These are phyloP conservation scores for Kernera saxatilis DNA, from an alignment of 345 rosid species.

Conservation along the genomic window DNA sequence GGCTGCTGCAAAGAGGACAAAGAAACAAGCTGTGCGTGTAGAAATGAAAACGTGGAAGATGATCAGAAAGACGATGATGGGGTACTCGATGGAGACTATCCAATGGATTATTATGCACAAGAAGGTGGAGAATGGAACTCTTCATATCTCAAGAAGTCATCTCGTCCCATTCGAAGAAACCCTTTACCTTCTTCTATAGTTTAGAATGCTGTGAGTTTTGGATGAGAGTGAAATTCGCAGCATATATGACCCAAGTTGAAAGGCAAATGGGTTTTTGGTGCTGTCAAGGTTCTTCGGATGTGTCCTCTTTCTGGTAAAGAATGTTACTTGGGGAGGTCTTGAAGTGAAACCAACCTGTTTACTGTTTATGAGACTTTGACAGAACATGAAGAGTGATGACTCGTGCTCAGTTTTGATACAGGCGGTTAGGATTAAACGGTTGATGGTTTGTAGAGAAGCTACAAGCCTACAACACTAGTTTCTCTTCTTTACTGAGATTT, in stretches of 20 bases:
- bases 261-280: neutral
- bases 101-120: constrained; percentile 95
- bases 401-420: neutral
- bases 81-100: constrained; percentile 51
- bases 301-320: neutral
- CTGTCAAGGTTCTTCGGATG: neutral
- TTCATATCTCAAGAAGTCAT: constrained; percentile 58
- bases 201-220: neutral
- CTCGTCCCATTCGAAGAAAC: constrained; percentile 39
- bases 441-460: neutral
- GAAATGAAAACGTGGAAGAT: constrained; percentile 21
- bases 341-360: neutral
- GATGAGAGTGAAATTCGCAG: neutral
- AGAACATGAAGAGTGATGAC: constrained; percentile 3
- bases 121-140: constrained; percentile 98
- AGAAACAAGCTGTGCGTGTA: constrained; percentile 31
- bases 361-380: neutral
- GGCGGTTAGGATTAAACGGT: neutral
- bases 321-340: neutral
- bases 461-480: neutral
- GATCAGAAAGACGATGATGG: constrained; percentile 18
- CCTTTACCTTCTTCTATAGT: constrained; percentile 20
- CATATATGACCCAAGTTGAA: neutral
- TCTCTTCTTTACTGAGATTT: neutral
- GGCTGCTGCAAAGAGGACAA: constrained; percentile 26